Base-by-base conservation (phyloP, 352 stramenopile genomes). In the Phytophthora macrochlamydospora region DNA sequence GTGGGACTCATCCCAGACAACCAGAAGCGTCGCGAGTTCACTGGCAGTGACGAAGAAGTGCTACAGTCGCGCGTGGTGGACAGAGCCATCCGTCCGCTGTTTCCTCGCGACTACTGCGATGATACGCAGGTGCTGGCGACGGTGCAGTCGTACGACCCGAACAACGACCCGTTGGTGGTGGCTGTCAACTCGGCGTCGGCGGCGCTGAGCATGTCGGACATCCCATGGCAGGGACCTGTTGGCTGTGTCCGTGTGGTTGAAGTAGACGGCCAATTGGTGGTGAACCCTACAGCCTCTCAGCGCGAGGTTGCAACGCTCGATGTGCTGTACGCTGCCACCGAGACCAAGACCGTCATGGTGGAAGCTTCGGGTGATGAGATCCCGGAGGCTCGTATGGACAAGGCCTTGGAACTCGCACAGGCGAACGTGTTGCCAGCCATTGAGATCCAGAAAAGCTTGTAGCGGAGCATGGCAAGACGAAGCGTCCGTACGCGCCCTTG, bases 11-110 rank as follows among this genome's bases (percentile, higher is more conserved):
- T 98, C 57, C 94, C 95, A 12, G 78, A 90, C 53, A 96, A 89
- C 30, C 83, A 83, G 60, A 90, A 81, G 52, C 87, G 94, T 58
- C 90, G 83, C 38, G 96, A 98, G 65, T 95, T 95, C 65, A 82
- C 86, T 24, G 88, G 93, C 32, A 94, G 78, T 12, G 97, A 99
- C 72, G 90, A 98, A 37, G 96, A 99, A 75, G 97, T 99, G 52
- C 81, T 99, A 61, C 95, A 97, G 43, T 98, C 89, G 54, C 92
- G 97, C 28, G 83, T 99, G 28, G 96, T 99, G 52, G 97, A 99
- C 78, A 88, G 97, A 59, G 94, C 97, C 5, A 82, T 99, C 48
- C 90, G 97, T 11, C 97, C 97, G 38, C 78, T 99, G 9, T 98
- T 99, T 69, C 89, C 94, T 7, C 82, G 94, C 30, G 96, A 97